Evolutionary conservation across 139 green algal genomes (phyloP).

Genomic region (Coelastrella sp.): DNA sequence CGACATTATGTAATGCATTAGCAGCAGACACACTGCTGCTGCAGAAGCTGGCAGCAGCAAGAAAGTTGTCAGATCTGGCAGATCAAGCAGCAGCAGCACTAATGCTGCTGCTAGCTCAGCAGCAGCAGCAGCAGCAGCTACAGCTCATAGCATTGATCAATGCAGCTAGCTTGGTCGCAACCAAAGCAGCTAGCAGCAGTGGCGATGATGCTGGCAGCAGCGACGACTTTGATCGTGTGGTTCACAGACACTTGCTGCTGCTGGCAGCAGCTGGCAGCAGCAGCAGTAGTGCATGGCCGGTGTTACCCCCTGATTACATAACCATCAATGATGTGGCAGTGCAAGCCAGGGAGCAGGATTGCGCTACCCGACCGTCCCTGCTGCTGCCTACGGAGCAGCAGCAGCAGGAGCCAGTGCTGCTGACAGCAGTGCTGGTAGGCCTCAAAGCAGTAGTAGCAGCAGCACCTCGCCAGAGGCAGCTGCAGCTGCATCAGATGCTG

Average conservation of each 20-base stretch:
- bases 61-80: background rate
- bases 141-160: background rate
- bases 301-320: conserved; percentile 1
- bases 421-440: conserved; percentile 23
- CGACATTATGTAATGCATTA: background rate
- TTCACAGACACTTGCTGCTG: background rate
- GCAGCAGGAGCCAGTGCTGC: conserved; percentile 23
- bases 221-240: background rate
- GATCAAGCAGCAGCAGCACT: conserved; percentile 5
- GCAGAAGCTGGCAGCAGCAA: background rate
- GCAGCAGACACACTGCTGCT: background rate
- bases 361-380: too few relatives aligned
- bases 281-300: conserved; percentile 6
- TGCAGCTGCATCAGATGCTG: conserved; percentile 31
- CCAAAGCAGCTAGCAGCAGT: background rate
- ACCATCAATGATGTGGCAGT: background rate
- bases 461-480: conserved; percentile 2
- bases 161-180: background rate
- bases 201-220: conserved; percentile 3
- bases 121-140: conserved; percentile 33
- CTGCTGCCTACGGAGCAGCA: background rate
- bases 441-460: background rate
- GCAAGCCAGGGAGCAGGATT: background rate
- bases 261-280: background rate
- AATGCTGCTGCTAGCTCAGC: too few relatives aligned